phyloP scores from a whole-genome alignment of 805 yeast species.

The Candida takata region DNA sequence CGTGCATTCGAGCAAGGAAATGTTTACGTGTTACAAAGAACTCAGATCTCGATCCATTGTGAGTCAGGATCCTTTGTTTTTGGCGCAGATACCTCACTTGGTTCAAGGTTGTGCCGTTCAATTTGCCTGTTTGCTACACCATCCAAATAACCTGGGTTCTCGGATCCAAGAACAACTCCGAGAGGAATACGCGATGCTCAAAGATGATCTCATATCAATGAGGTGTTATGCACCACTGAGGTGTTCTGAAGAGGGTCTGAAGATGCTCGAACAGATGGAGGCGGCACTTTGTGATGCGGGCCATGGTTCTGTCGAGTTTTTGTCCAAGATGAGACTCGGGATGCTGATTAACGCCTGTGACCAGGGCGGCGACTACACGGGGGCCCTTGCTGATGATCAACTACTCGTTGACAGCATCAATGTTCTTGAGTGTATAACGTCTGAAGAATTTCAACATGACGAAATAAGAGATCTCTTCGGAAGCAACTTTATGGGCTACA shows the following conservation, averaged over 20 bases:
- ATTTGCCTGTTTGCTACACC: slow-evolving; percentile 2
- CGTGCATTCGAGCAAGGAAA: neutral
- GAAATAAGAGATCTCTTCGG: too few relatives aligned
- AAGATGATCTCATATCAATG: neutral
- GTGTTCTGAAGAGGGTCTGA: neutral
- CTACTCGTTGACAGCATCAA: too few relatives aligned
- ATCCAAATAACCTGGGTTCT: neutral
- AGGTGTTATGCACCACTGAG: neutral
- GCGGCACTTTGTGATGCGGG: neutral
- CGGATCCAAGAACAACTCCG: neutral
- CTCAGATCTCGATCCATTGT: slow-evolving; percentile 9
- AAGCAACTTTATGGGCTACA: too few relatives aligned
- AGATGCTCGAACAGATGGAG: neutral
- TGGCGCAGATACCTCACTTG: slow-evolving; percentile 6
- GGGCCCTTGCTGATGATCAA: too few relatives aligned
- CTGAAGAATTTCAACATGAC: too few relatives aligned
- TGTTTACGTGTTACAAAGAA: slow-evolving; percentile 6
- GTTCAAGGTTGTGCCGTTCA: slow-evolving; percentile 5
- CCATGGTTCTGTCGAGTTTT: neutral
- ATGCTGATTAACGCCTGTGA: neutral
- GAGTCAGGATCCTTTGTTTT: slow-evolving; percentile 12
- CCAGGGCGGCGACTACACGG: too few relatives aligned
- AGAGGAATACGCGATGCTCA: neutral
- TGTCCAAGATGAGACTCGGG: neutral
- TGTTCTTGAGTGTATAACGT: too few relatives aligned